Base-by-base conservation (phyloP, 140 eudicot genomes). In the Bidens hawaiensis region DNA sequence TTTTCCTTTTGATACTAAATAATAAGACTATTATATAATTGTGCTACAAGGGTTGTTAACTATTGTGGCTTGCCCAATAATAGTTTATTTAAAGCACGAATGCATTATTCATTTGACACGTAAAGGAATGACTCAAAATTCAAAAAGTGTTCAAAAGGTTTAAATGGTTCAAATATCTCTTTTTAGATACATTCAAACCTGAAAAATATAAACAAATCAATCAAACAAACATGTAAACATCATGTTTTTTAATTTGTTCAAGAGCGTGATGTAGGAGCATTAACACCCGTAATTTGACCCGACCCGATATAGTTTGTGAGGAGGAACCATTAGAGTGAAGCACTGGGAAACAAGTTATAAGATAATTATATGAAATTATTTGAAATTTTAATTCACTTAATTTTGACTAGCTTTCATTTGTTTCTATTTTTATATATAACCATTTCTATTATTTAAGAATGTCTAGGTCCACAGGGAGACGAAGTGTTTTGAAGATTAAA, bases 111-210 rank as follows among this genome's bases (percentile, higher is more conserved):
- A 38, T 61, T 38, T 71, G 63, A 70, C 76, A 70, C 56, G 56
- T 70, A 70, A 60, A 49, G 75, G 6, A 15, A 34, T 49, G 75
- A 19, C 62, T 61, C 54, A 51, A 51, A 14, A 23, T 60, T 38
- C 54, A 60, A 61, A n/a, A 48, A 36, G 62, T 40, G 31, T 49
- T 22, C 46, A 71, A 51, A 49, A 42, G 60, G 17, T 70, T 60
- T n/a, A n/a, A 24, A 14, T 25, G 28, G 24, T 26, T 26, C 70
- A 53, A 21, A 63, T 71, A 49, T 71, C 18, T 11, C 49, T 53
- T 71, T 62, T 52, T 38, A 27, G 71, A 71, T 71, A 42, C 64
- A 51, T 62, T 71, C 76, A 71, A 40, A 71, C 70, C 4, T 19
- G 22, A 30, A 62, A 54, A 34, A 38, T 30, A 17, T 30, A 15